A percentile compares a stretch with the other conserved stretches of the same genome.
Evolutionary conservation across 23 red algal genomes (phyloP).

Genomic region (Agarophyton chilense): DNA sequence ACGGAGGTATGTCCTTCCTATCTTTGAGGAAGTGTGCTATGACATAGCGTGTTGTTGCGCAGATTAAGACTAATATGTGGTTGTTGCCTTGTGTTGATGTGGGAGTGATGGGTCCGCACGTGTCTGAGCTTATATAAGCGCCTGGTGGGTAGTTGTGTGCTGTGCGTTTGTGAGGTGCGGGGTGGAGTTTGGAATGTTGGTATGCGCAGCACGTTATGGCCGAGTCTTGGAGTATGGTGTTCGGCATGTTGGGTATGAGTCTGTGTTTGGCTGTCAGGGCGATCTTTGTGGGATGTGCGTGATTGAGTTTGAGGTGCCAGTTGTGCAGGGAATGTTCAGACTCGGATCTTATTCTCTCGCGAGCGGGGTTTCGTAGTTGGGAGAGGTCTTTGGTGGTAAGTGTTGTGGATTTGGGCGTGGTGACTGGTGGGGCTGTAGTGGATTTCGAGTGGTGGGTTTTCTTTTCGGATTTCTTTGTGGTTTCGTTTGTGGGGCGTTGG

Average conservation of each 20-base stretch:
- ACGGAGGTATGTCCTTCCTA: not conserved
- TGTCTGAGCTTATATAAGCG: conserved; percentile 37
- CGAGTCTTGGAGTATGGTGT: not conserved
- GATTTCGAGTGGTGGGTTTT: too few species aligned
- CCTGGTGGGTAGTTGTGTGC: not conserved
- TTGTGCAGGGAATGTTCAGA: too few species aligned
- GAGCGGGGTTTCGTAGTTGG: too few species aligned
- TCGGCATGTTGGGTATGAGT: conserved; percentile 1
- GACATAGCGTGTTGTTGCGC: conserved; percentile 5
- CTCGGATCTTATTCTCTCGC: too few species aligned
- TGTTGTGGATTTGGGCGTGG: too few species aligned
- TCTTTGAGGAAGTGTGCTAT: conserved; percentile 1
- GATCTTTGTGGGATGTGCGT: not conserved
- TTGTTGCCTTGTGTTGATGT: not conserved
- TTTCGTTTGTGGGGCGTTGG: too few species aligned
- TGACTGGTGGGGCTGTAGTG: too few species aligned
- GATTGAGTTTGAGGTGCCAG: not conserved
- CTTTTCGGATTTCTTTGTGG: too few species aligned
- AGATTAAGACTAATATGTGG: not conserved
- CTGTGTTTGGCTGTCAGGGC: conserved; percentile 5
- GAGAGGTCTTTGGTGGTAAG: too few species aligned
- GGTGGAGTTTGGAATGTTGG: not conserved
- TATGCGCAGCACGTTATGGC: not conserved
- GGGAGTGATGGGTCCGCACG: not conserved
- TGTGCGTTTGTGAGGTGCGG: not conserved